phyloP scores from a whole-genome alignment of 164 flowering plant species.

The Aristolochia fimbriata region DNA sequence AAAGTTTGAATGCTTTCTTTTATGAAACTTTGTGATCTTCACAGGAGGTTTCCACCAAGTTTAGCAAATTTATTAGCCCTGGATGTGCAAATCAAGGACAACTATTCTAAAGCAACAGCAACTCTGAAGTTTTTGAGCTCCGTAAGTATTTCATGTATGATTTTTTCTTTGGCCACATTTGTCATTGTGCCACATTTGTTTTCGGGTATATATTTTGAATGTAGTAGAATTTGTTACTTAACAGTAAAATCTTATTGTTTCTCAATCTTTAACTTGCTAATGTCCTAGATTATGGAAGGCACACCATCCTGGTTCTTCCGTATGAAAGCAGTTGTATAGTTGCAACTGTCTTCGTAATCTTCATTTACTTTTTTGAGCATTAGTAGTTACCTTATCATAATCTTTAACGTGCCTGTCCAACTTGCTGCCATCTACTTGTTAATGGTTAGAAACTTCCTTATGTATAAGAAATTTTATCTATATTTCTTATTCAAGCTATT shows the following conservation, averaged over 20 bases:
- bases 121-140: slow-evolving; percentile 49
- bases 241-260: too few species aligned
- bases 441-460: not conserved
- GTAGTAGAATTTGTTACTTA: too few species aligned
- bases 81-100: slow-evolving; percentile 62
- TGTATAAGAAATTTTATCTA: not conserved
- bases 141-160: slow-evolving; percentile 25
- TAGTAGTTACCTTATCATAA: too few species aligned
- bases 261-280: too few species aligned
- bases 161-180: too few species aligned
- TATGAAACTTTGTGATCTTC: slow-evolving; percentile 9
- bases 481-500: slow-evolving; percentile 13
- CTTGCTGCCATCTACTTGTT: not conserved
- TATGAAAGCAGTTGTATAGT: too few species aligned
- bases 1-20: not conserved
- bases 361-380: too few species aligned
- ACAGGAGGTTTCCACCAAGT: slow-evolving; percentile 67
- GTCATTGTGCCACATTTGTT: too few species aligned
- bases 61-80: slow-evolving; percentile 54
- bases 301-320: too few species aligned
- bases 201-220: too few species aligned
- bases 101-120: slow-evolving; percentile 48
- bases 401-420: not conserved
- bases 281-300: too few species aligned
- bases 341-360: too few species aligned